Conservation (phyloP, 331 rosid genomes). For the Saraca asoca region DNA sequence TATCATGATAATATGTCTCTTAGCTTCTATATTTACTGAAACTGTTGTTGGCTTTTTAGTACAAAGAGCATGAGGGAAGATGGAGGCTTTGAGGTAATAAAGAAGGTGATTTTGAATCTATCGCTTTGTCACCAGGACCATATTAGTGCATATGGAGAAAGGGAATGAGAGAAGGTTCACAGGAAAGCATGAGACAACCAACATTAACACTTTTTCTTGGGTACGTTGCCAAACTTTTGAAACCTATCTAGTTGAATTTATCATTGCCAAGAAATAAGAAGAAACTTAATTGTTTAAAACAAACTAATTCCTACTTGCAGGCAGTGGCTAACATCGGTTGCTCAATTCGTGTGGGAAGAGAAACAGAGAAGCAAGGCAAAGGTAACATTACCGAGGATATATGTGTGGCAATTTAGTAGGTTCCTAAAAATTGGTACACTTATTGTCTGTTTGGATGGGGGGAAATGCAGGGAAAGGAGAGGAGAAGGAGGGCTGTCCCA, state of each 20-base stretch:
- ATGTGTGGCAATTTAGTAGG: too few species aligned
- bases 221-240: conserved; percentile 47
- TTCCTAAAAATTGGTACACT: too few species aligned
- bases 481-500: too few species aligned
- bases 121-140: conserved; percentile 90
- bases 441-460: too few species aligned
- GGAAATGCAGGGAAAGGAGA: too few species aligned
- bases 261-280: conserved; percentile 6
- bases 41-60: conserved; percentile 47
- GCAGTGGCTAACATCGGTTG: conserved; percentile 98
- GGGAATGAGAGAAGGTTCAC: conserved; percentile 98
- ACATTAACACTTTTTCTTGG: conserved; percentile 88
- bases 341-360: conserved; percentile 98
- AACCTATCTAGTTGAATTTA: conserved; percentile 20
- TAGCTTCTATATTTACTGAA: conserved; percentile 10
- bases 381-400: conserved; percentile 56
- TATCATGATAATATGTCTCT: conserved; percentile 11
- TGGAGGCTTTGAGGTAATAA: conserved; percentile 86
- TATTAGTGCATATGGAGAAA: conserved; percentile 95
- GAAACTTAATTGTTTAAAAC: conserved; percentile 15
- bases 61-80: conserved; percentile 99
- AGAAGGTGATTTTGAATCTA: conserved; percentile 92
- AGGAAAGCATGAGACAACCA: conserved; percentile 97
- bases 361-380: conserved; percentile 84
- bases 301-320: conserved; percentile 45